Evolutionary conservation across 1,284 basidiomycete genomes (phyloP).

Genomic region (Sphaerobolus stellatus): DNA sequence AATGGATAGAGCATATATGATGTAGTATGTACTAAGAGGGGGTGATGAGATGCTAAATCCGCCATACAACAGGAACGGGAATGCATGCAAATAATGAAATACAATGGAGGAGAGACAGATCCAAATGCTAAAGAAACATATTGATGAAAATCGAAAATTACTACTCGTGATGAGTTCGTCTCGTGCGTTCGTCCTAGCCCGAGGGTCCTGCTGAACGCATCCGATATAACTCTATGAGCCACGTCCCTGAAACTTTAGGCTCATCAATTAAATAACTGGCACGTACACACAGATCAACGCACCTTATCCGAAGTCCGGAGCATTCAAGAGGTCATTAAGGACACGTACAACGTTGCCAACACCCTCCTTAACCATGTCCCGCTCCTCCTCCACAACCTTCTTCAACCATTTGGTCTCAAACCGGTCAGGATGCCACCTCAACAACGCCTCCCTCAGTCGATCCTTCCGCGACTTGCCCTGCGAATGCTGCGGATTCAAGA

Average conservation of each 20-base stretch:
- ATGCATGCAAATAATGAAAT: background rate
- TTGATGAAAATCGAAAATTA: background rate
- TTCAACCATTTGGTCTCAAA: constrained; percentile 50
- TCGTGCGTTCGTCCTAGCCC: background rate
- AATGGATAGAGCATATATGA: no score
- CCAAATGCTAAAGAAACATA: constrained; percentile 3
- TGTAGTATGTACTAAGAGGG: background rate
- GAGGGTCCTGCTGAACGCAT: background rate
- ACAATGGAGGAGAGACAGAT: background rate
- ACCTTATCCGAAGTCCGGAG: background rate
- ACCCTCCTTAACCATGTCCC: constrained; percentile 38
- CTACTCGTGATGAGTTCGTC: no score
- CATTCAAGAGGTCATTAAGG: constrained; percentile 49
- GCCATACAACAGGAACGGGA: constrained; percentile 1
- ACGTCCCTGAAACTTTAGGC: background rate
- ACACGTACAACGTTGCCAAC: constrained; percentile 49
- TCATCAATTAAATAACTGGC: background rate
- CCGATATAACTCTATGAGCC: background rate
- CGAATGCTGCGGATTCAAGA: constrained; percentile 64
- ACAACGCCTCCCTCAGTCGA: constrained; percentile 59
- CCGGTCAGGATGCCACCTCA: constrained; percentile 77
- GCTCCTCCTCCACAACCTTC: constrained; percentile 45
- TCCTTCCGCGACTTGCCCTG: constrained; percentile 56
- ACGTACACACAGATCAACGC: background rate
- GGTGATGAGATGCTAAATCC: background rate